Percentiles rank a stretch among this genome's conserved stretches.
These are phyloP conservation scores for Rhodotorula paludigena DNA, from an alignment of 768 basidiomycete genomes.

Conservation along the genomic window DNA sequence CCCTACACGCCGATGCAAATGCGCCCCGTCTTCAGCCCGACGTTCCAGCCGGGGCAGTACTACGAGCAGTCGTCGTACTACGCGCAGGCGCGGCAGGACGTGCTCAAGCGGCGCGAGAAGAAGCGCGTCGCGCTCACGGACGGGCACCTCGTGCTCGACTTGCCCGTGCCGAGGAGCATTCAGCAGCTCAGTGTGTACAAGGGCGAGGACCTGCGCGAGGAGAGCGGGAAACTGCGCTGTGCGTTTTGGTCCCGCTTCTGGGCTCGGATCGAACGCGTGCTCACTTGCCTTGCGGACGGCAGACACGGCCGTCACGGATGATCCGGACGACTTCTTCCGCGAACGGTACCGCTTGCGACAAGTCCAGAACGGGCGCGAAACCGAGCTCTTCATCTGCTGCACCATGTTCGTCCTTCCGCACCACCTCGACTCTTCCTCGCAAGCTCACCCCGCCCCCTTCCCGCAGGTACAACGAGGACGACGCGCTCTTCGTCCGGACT, in stretches of 20 bases:
- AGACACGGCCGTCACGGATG: slow-evolving; percentile 28
- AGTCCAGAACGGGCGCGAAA: slow-evolving; percentile 67
- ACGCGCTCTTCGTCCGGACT: slow-evolving; percentile 17
- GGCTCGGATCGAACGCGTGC: not conserved
- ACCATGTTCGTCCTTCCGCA: slow-evolving; percentile 67
- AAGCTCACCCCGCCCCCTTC: slow-evolving; percentile 48
- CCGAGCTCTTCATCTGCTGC: slow-evolving; percentile 85
- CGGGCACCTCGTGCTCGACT: slow-evolving; percentile 78
- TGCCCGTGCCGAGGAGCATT: slow-evolving; percentile 76
- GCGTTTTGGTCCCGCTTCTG: slow-evolving; percentile 45
- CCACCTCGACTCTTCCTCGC: not conserved
- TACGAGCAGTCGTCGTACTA: slow-evolving; percentile 16
- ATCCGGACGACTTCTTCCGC: slow-evolving; percentile 36
- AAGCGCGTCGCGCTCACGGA: slow-evolving; percentile 55
- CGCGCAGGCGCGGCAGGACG: slow-evolving; percentile 1
- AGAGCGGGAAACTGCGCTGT: slow-evolving; percentile 59
- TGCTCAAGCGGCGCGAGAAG: slow-evolving; percentile 26
- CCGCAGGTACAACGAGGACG: slow-evolving; percentile 73
- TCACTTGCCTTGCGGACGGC: not conserved
- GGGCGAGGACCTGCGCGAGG: slow-evolving; percentile 53
- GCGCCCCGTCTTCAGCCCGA: not conserved
- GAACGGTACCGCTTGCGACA: slow-evolving; percentile 79
- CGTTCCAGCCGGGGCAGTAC: slow-evolving; percentile 12
- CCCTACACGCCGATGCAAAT: not conserved
- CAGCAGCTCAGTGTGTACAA: slow-evolving; percentile 66